Evolutionary conservation across 148 eudicot species (phyloP), one percentile per base, ranked within the genome.

Genomic region (Polygonum maritimum): DNA sequence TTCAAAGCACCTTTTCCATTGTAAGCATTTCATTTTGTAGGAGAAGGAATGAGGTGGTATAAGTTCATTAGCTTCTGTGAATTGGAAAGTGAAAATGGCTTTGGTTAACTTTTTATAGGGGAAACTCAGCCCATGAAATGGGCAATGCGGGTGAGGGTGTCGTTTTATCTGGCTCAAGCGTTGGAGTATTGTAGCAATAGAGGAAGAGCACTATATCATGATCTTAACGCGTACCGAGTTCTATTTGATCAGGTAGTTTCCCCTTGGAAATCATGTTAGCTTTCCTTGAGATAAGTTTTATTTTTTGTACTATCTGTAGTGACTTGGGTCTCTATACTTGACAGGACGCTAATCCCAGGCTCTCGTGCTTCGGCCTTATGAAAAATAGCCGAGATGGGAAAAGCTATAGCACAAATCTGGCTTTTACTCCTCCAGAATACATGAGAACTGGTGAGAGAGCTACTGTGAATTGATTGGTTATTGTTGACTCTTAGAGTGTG

Each of bases 341-440:
- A 81, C 95, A 92, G 97, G 92, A 90, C 83, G 83, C 89, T 79
- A 86, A 92, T 82, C 94, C 97, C 51, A 88, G 97, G 88, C 97
- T 92, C 79, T 92, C 97, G 1, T 88, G 91, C 81, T 92, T 92
- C 78, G 97, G 97, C 81, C 90, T 92, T 74, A 92, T 92, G 97
- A 92, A 92, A 80, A 92, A 92, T 77, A 92, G 97, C 77, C 82
- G 93, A 87, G 97, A 92, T 76, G 97, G 97, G 22, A 92, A 92
- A 84, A 92, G 95, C 41, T 92, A 92, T 58, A 92, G 97, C 83
- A 90, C 97, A 48, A 92, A 92, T 80, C 80, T 90, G 82, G 95
- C 97, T 75, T 92, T 92, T 85, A 90, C 97, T 74, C 97, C 97
- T 76, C 97, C 97, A 60, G 97, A 92, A 76, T 92, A 92, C 82